A percentile compares a stretch with the other conserved stretches of the same genome.
Evolutionary conservation across 176 grass and related monocot genomes (phyloP).

Genomic region (Lolium multiflorum): DNA sequence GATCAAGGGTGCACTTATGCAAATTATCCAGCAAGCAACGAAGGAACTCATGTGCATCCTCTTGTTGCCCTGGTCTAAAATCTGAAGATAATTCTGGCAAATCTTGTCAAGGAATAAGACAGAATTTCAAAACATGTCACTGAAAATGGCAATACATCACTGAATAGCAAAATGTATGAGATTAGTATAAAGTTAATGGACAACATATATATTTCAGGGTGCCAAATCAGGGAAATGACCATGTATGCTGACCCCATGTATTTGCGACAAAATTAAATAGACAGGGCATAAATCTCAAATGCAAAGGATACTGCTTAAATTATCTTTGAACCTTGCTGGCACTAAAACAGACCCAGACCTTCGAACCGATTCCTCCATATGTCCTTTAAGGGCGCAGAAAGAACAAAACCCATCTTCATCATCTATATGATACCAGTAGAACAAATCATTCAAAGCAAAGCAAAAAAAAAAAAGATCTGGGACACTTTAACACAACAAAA

Average conservation of each 20-base stretch:
- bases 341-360: conserved; percentile 61
- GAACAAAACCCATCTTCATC: conserved; percentile 72
- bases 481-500: neutral
- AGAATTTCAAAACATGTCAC: neutral
- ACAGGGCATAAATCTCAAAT: conserved; percentile 1
- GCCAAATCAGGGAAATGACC: conserved; percentile 10
- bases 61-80: conserved; percentile 77
- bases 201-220: neutral
- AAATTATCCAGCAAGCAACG: conserved; percentile 80
- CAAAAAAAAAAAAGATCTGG: neutral
- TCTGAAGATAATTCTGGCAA: conserved; percentile 77
- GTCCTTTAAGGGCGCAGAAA: conserved; percentile 87
- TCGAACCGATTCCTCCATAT: conserved; percentile 55
- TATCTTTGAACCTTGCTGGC: conserved; percentile 69
- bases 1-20: conserved; percentile 63
- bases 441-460: conserved; percentile 17
- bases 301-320: conserved; percentile 95
- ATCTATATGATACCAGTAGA: conserved; percentile 50
- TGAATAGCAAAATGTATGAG: neutral
- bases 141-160: neutral
- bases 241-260: neutral
- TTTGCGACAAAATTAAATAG: conserved; percentile 17
- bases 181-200: neutral
- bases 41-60: conserved; percentile 92
- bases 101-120: conserved; percentile 58